Percentiles rank a stretch among this genome's conserved stretches.
phyloP scores from a whole-genome alignment of 805 yeast genomes.

The Starmera amethionina region DNA sequence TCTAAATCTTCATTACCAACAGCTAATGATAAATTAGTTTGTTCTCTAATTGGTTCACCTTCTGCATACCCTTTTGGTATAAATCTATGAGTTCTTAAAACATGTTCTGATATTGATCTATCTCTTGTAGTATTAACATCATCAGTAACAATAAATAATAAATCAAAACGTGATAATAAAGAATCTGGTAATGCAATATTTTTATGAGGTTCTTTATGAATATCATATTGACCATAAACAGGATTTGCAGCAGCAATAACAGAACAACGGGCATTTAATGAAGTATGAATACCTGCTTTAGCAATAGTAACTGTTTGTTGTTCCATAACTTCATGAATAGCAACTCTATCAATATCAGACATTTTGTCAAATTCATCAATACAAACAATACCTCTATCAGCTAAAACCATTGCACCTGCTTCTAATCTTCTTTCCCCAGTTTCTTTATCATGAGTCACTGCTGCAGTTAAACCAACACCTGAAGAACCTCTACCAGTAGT shows the following conservation, averaged over 20 bases:
- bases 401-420: constrained; percentile 99
- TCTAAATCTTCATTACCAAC: constrained; percentile 60
- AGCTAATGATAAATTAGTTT: constrained; percentile 57
- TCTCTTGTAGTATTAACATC: constrained; percentile 82
- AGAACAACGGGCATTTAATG: constrained; percentile 92
- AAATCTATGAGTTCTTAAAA: constrained; percentile 84
- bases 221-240: constrained; percentile 91
- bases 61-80: constrained; percentile 80
- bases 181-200: constrained; percentile 97
- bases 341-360: constrained; percentile 95
- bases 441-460: constrained; percentile 92
- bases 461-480: constrained; percentile 99
- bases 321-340: constrained; percentile 99
- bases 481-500: constrained; percentile 99
- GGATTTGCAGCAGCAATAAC: constrained; percentile 98
- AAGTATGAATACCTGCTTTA: constrained; percentile 95
- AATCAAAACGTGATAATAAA: constrained; percentile 89
- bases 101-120: constrained; percentile 87
- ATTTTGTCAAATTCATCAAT: constrained; percentile 98
- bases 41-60: constrained; percentile 90
- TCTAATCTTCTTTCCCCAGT: constrained; percentile 95
- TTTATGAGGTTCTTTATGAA: constrained; percentile 91
- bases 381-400: constrained; percentile 95
- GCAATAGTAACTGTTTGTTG: constrained; percentile 98
- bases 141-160: constrained; percentile 91